phyloP scores from a whole-genome alignment of 1,139 yeast genomes.

The Taphrina sp. region DNA sequence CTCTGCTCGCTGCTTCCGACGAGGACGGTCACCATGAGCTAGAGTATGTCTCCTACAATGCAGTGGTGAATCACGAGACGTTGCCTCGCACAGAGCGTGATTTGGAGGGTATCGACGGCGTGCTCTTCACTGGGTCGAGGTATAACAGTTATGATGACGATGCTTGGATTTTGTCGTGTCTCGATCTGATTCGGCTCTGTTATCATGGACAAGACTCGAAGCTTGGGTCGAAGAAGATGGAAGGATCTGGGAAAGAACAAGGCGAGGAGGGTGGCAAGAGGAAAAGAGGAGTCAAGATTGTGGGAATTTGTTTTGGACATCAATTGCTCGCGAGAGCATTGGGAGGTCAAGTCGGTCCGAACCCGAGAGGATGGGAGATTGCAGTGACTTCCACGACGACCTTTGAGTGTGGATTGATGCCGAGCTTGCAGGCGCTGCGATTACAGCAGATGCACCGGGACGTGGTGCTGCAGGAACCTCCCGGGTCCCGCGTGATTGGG shows the following conservation, averaged over 20 bases:
- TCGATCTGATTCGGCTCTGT: background rate
- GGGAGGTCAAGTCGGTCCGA: conserved; percentile 60
- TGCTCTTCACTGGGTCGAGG: conserved; percentile 65
- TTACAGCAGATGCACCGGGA: conserved; percentile 73
- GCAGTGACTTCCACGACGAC: conserved; percentile 57
- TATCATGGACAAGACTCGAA: conserved; percentile 41
- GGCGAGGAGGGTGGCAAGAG: conserved; percentile 42
- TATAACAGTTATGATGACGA: conserved; percentile 13
- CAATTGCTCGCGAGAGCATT: conserved; percentile 68
- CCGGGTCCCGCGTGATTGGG: conserved; percentile 51
- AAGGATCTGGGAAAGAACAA: conserved; percentile 57
- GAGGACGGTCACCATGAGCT: background rate
- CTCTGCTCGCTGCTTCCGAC: conserved; percentile 15
- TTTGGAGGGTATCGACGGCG: conserved; percentile 47
- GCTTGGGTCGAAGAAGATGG: conserved; percentile 56
- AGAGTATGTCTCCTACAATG: conserved; percentile 48
- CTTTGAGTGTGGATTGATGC: conserved; percentile 41
- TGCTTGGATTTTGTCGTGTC: background rate
- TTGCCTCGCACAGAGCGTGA: conserved; percentile 45
- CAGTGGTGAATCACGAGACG: conserved; percentile 45
- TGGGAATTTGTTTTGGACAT: conserved; percentile 75
- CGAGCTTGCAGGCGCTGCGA: conserved; percentile 42
- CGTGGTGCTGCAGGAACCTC: conserved; percentile 56
- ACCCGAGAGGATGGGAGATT: conserved; percentile 68
- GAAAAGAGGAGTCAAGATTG: conserved; percentile 45